These are phyloP conservation scores for Rubia balearica DNA, from an alignment of 305 asterid species.

Conservation along the genomic window DNA sequence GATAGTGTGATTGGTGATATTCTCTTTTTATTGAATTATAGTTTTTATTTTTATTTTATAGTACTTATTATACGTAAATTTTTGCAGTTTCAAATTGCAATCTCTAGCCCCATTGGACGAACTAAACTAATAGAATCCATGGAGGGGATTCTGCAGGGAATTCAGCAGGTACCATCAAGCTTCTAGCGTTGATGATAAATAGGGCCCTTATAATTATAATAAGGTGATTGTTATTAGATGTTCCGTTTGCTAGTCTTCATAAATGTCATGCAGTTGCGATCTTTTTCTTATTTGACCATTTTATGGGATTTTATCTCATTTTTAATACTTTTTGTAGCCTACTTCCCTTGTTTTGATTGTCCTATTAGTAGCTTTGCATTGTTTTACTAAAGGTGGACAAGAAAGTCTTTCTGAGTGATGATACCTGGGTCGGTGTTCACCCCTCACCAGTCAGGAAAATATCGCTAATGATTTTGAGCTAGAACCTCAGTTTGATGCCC, in stretches of 20 bases:
- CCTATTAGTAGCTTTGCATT: neutral
- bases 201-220: neutral
- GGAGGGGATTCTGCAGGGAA: slow-evolving; percentile 64
- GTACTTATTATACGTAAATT: neutral
- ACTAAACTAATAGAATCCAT: slow-evolving; percentile 56
- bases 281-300: neutral
- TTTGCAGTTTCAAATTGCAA: slow-evolving; percentile 68
- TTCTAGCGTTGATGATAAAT: neutral
- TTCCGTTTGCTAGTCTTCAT: neutral
- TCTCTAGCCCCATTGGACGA: slow-evolving; percentile 58
- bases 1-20: slow-evolving; percentile 5
- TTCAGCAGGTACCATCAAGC: slow-evolving; percentile 48
- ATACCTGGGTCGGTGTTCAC: too few species aligned
- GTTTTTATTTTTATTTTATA: neutral
- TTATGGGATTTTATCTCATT: neutral
- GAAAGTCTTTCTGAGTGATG: neutral
- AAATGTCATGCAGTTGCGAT: neutral
- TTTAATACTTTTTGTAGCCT: neutral
- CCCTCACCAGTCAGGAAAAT: neutral
- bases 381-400: neutral
- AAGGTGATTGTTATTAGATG: neutral
- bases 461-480: neutral
- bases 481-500: neutral
- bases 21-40: slow-evolving; percentile 6
- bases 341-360: neutral